Evolutionary conservation across 2,329 filamentous ascomycete species (phyloP).

Genomic region (Scytalidium sp.): DNA sequence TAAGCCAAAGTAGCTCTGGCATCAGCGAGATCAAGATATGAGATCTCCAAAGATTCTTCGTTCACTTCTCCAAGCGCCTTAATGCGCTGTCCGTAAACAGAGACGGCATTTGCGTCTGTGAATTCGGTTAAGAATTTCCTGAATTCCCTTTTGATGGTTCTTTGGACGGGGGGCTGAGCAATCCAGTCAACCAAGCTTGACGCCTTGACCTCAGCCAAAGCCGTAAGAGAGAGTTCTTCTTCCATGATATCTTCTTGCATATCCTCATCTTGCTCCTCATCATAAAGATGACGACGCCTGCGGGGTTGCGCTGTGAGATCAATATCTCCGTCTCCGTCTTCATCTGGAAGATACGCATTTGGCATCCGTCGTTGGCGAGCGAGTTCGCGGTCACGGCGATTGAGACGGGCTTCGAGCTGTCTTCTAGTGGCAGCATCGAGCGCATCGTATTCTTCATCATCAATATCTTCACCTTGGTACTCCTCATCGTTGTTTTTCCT

Average conservation of each 20-base stretch:
- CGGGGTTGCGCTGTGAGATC: conserved; percentile 85
- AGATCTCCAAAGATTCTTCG: conserved; percentile 92
- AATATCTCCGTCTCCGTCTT: conserved; percentile 80
- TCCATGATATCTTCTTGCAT: conserved; percentile 94
- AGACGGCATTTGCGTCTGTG: conserved; percentile 82
- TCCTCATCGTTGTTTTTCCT: conserved; percentile 61
- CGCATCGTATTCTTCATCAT: conserved; percentile 75
- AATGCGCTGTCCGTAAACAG: conserved; percentile 93
- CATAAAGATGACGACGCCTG: conserved; percentile 83
- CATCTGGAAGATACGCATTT: conserved; percentile 71
- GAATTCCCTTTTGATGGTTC: conserved; percentile 94
- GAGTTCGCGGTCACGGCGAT: conserved; percentile 71
- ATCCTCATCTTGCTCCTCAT: conserved; percentile 89
- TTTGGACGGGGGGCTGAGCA: conserved; percentile 81
- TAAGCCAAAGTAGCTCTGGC: conserved; percentile 93
- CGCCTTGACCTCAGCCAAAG: conserved; percentile 88
- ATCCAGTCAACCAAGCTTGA: conserved; percentile 95
- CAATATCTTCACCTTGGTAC: conserved; percentile 71
- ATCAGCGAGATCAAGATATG: conserved; percentile 85
- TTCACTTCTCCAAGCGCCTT: conserved; percentile 96
- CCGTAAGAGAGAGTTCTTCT: conserved; percentile 89
- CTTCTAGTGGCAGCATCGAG: conserved; percentile 66
- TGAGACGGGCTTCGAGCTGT: conserved; percentile 69
- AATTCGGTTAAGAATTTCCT: conserved; percentile 96
- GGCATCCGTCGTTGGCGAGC: conserved; percentile 65